Conservation (phyloP, 306 rosid genomes). For the Canavalia gladiata region DNA sequence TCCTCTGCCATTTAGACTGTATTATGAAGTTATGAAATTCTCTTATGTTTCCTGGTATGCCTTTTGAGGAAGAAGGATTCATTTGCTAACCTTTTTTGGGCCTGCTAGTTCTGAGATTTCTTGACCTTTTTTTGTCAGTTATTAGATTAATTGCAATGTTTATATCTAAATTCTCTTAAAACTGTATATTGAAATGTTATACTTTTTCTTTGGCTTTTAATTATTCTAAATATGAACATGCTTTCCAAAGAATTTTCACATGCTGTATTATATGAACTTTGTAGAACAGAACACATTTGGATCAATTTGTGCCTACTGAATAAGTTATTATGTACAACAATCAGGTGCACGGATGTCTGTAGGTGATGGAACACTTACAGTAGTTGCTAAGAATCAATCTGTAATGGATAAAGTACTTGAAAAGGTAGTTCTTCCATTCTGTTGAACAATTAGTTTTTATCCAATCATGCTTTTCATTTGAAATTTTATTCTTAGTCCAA, state of each 20-base stretch:
- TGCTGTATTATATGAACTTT: conserved; percentile 1
- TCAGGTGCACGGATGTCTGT: conserved; percentile 92
- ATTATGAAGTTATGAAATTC: background rate
- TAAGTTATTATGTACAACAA: conserved; percentile 36
- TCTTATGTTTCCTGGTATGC: conserved; percentile 19
- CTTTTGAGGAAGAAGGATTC: conserved; percentile 17
- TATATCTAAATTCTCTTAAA: conserved; percentile 10
- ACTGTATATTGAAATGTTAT: conserved; percentile 19
- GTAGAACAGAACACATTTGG: conserved; percentile 6
- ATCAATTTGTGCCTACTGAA: conserved; percentile 37
- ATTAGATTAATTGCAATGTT: background rate
- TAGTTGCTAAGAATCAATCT: conserved; percentile 82
- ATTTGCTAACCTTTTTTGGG: conserved; percentile 8
- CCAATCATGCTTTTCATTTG: conserved; percentile 7
- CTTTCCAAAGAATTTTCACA: conserved; percentile 4
- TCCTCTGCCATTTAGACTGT: conserved; percentile 32
- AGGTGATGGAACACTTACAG: conserved; percentile 88
- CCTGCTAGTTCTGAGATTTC: conserved; percentile 23
- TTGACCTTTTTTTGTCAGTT: conserved; percentile 34
- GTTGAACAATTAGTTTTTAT: conserved; percentile 17
- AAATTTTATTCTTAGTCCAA: conserved; percentile 20
- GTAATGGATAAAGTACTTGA: conserved; percentile 84
- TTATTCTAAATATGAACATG: conserved; percentile 9
- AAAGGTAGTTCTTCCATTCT: conserved; percentile 64
- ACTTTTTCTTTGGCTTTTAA: background rate